Evolutionary conservation across 2,329 filamentous ascomycete species (phyloP), one percentile per base, ranked within the genome.

Genomic region (Fusarium avenaceum): DNA sequence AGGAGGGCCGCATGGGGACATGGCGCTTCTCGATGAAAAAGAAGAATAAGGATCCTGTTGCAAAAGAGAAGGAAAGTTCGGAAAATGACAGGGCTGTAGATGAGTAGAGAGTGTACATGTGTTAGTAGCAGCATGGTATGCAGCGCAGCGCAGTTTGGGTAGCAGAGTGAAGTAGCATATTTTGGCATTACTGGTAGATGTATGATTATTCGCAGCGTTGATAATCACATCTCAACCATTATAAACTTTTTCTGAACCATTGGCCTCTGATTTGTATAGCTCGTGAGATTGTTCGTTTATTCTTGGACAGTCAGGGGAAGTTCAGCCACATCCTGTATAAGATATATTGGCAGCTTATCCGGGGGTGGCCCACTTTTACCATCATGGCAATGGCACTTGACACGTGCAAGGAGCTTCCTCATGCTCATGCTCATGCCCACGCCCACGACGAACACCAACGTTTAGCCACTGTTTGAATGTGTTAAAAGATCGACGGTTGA

Each of bases 11-110:
- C 72, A 83, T 85, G 59, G 81, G 80, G 13, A 80, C 80, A 42
- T 86, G 85, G 83, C 82, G 85, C 69, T 87, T 87, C 74, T 83
- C 85, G 43, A 87, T 87, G 74, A 88, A 87, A 78, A 88, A 88
- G 80, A 87, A 86, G 76, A 84, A 82, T 66, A 86, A 83, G 69
- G 85, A 87, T 44, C 61, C 70, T 30, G 52, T 54, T n/a, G 54
- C 62, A 9, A 80, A 74, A 69, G 79, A 80, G 58, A 86, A 85
- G 78, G 85, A 87, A 70, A 86, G 84, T 67, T 71, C 85, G 66
- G 86, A 89, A 45, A 73, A 85, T 26, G 86, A 88, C 10, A 70
- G 75, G 42, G 58, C 71, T 32, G 50, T 63, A n/a, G 77, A 79
- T 30, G 76, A 79, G 57, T 71, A 63, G 62, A 48, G 38, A 47